Evolutionary conservation across 192 early-diverging fungal genomes (phyloP).

Genomic region (Coemansia erecta): DNA sequence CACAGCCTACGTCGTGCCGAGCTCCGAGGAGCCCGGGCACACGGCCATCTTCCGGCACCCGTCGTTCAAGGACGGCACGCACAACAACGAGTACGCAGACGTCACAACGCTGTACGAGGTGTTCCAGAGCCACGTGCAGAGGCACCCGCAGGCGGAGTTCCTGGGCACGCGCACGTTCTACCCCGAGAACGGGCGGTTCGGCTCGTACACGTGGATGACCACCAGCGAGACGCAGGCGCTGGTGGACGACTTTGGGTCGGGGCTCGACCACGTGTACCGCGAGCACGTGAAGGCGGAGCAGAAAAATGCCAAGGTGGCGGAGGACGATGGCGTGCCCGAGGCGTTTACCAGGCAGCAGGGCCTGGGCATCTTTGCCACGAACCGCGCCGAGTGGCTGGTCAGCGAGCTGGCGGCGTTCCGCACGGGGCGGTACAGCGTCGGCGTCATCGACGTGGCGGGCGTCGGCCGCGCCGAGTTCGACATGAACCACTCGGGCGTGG

Average conservation of each 20-base stretch:
- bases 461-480: slow-evolving; percentile 71
- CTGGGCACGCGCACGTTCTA: background rate
- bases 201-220: background rate
- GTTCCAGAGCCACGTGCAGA: background rate
- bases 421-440: slow-evolving; percentile 61
- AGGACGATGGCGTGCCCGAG: no score
- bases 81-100: slow-evolving; percentile 1
- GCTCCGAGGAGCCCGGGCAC: slow-evolving; percentile 1
- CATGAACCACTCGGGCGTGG: slow-evolving; percentile 73
- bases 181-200: background rate
- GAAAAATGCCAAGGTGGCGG: no score
- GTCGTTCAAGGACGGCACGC: slow-evolving; percentile 1
- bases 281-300: slow-evolving; percentile 1
- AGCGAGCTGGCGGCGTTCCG: slow-evolving; percentile 60
- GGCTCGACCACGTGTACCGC: background rate
- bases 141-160: background rate
- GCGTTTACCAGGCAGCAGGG: slow-evolving; percentile 22
- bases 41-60: slow-evolving; percentile 4
- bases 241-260: background rate
- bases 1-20: background rate
- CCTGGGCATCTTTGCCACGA: slow-evolving; percentile 67
- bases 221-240: background rate
- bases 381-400: slow-evolving; percentile 72
- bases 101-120: slow-evolving; percentile 2
- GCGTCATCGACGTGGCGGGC: slow-evolving; percentile 78